Evolutionary conservation across 2,329 filamentous ascomycete genomes (phyloP).

Genomic region (Trichoderma gracile): DNA sequence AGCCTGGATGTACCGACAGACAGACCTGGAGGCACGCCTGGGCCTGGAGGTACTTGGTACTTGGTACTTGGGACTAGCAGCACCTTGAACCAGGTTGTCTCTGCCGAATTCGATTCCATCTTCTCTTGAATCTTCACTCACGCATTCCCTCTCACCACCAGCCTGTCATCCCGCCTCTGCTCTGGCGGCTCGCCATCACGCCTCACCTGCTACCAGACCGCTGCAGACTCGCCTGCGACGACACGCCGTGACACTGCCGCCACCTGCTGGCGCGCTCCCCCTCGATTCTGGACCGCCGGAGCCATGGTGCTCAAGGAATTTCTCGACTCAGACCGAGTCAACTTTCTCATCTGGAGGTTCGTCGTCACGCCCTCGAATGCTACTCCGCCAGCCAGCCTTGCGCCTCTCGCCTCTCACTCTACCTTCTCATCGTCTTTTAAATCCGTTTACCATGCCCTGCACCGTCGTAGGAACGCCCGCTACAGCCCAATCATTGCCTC

Average conservation of each 20-base stretch:
- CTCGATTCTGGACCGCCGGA: conserved; percentile 27
- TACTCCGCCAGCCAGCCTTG: conserved; percentile 10
- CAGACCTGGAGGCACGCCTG: conserved; percentile 19
- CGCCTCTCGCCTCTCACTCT: conserved; percentile 19
- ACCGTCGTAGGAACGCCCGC: conserved; percentile 24
- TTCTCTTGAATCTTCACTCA: conserved; percentile 33
- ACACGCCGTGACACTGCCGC: conserved; percentile 37
- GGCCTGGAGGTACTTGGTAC: no score
- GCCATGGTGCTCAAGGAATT: conserved; percentile 59
- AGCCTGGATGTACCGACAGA: conserved; percentile 23
- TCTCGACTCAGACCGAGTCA: conserved; percentile 67
- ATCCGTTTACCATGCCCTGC: conserved; percentile 16
- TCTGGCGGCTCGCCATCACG: conserved; percentile 23
- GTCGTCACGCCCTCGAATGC: conserved; percentile 37
- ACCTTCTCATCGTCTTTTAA: no score
- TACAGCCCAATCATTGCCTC: conserved; percentile 6
- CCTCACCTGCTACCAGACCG: conserved; percentile 15
- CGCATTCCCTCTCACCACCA: conserved; percentile 26
- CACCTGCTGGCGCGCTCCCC: conserved; percentile 35
- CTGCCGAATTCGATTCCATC: conserved; percentile 28
- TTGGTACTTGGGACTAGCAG: no score
- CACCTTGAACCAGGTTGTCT: conserved; percentile 8
- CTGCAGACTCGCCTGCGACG: conserved; percentile 27
- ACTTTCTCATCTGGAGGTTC: conserved; percentile 71
- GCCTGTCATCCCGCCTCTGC: not conserved